phyloP scores from a whole-genome alignment of 2,329 filamentous ascomycete species.

The Pyrenochaeta sp. region DNA sequence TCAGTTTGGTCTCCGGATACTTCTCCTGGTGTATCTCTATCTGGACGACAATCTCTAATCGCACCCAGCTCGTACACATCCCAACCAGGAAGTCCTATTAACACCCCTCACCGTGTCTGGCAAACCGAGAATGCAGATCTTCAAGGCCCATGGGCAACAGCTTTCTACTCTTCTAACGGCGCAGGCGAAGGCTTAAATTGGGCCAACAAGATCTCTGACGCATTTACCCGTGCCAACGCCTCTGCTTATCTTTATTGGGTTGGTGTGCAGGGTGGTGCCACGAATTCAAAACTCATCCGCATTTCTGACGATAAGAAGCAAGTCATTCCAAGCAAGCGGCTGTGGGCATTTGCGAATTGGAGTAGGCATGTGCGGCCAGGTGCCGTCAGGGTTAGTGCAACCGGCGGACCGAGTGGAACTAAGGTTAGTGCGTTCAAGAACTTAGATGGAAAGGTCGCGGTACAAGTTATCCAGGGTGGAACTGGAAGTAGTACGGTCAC shows the following conservation, averaged over 20 bases:
- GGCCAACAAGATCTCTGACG: conserved; percentile 63
- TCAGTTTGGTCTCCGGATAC: background rate
- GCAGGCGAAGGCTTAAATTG: conserved; percentile 63
- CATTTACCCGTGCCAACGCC: conserved; percentile 57
- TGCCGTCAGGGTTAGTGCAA: conserved; percentile 47
- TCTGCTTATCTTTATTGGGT: conserved; percentile 66
- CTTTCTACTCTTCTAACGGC: conserved; percentile 59
- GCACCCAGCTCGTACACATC: conserved; percentile 27
- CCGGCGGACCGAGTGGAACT: conserved; percentile 36
- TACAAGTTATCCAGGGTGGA: conserved; percentile 49
- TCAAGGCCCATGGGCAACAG: conserved; percentile 47
- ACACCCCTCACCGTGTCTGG: conserved; percentile 58
- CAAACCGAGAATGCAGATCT: conserved; percentile 63
- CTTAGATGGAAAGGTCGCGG: conserved; percentile 42
- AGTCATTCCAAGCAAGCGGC: conserved; percentile 44
- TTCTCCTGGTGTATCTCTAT: background rate
- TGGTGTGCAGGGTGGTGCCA: conserved; percentile 53
- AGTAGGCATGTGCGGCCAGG: conserved; percentile 50
- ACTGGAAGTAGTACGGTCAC: conserved; percentile 16
- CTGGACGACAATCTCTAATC: background rate
- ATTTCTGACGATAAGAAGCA: conserved; percentile 44
- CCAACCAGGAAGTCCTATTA: conserved; percentile 28
- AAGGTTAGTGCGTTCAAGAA: conserved; percentile 47
- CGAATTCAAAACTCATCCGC: conserved; percentile 47
- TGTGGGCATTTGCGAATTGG: conserved; percentile 56